Base-by-base conservation (phyloP, 164 flowering plant genomes). In the Kalanchoe fedtschenkoi region DNA sequence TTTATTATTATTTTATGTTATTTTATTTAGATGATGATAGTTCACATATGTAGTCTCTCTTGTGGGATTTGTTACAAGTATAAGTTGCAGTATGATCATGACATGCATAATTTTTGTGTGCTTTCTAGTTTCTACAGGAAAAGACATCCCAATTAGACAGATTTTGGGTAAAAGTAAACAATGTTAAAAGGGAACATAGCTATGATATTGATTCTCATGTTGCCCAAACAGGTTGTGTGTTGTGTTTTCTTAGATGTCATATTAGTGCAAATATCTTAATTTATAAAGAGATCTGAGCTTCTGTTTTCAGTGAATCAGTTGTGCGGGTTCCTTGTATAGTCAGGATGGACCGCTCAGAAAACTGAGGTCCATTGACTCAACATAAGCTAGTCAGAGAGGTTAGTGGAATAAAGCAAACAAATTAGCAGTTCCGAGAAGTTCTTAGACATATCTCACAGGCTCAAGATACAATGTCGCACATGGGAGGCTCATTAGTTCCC, bases 151-250 rank as follows among this genome's bases (percentile, higher is more conserved):
- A 7, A 68, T 68, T 60, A 81, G 93, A 69, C 78, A 78, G 54
- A 85, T 90, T 65, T 53, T 93, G 75, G 96, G 97, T 30, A 90
- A 93, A 75, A 90, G 96, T 87, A 88, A 86, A 81, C 99, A 46
- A 90, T 93, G 97, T 72, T 73, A 74, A 83, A 78, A 85, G 96
- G 95, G 65, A 97, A 93, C 88, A 82, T 93, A 39, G 88, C 95
- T 62, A 83, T 93, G 89, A 96, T 92, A 84, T 65, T 53, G 26
- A 30, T 34, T 64, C 43, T 7, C 58, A 28, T 7, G 54, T 56
- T 64, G 28, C 53, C 5, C 21, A 11, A 29, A 29, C 13, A 29
- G 37, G 28, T 39, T 2, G 28, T 17, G 19, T 32, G 26, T 16
- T 37, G 29, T 22, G 5, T 15, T 61, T 21, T 24, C n/a, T 21